These are phyloP conservation scores for Aspergillus haitiensis DNA, from an alignment of 495 filamentous ascomycete species.

Conservation along the genomic window DNA sequence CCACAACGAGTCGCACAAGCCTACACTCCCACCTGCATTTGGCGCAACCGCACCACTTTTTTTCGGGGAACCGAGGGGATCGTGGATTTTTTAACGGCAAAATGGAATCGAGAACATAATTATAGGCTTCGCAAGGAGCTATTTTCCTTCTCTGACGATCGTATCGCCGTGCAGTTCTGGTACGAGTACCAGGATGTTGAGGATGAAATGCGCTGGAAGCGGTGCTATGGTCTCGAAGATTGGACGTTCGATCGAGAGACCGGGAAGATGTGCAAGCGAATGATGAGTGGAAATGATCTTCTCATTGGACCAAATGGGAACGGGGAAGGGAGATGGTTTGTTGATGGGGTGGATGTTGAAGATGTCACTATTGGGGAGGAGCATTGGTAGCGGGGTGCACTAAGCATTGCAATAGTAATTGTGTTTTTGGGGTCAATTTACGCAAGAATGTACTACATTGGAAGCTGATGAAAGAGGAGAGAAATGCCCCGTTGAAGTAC, in stretches of 20 bases:
- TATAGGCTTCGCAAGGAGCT: conserved; percentile 86
- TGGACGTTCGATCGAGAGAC: conserved; percentile 77
- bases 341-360: conserved; percentile 72
- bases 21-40: conserved; percentile 77
- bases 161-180: conserved; percentile 89
- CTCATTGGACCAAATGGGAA: conserved; percentile 55
- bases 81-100: conserved; percentile 67
- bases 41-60: conserved; percentile 78
- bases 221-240: conserved; percentile 87
- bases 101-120: conserved; percentile 72
- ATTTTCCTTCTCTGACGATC: conserved; percentile 58
- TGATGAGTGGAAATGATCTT: conserved; percentile 92
- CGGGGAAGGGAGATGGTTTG: conserved; percentile 57
- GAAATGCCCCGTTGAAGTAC: background rate
- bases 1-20: conserved; percentile 63
- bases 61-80: conserved; percentile 68
- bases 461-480: background rate
- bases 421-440: background rate
- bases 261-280: conserved; percentile 80
- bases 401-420: background rate
- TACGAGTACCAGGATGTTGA: conserved; percentile 77
- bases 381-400: conserved; percentile 62
- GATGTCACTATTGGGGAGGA: conserved; percentile 66
- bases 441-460: background rate
- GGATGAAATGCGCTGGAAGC: conserved; percentile 75